Conservation (phyloP, 108 stramenopile genomes). For the Epithemia pelagica region DNA sequence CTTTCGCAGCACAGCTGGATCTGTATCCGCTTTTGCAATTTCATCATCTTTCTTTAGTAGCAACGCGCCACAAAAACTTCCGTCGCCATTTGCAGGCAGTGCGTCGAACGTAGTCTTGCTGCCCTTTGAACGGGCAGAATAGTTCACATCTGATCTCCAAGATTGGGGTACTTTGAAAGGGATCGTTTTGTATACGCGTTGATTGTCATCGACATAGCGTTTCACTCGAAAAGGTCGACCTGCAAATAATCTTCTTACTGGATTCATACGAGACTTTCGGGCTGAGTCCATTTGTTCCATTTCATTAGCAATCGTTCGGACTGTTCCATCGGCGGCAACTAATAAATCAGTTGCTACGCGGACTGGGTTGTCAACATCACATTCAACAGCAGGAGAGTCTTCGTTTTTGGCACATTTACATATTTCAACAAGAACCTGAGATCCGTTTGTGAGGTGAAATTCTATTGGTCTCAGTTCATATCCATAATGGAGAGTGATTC, state of each 20-base stretch:
- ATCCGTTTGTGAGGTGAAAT: slow-evolving; percentile 23
- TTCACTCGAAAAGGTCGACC: slow-evolving; percentile 45
- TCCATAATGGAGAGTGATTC: slow-evolving; percentile 47
- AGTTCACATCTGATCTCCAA: slow-evolving; percentile 78
- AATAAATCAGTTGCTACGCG: slow-evolving; percentile 35
- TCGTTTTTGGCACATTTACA: slow-evolving; percentile 18
- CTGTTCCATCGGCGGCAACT: slow-evolving; percentile 69
- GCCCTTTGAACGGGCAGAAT: slow-evolving; percentile 59
- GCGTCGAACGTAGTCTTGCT: slow-evolving; percentile 73
- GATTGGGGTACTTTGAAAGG: slow-evolving; percentile 61
- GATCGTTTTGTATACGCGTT: slow-evolving; percentile 78
- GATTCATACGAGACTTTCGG: slow-evolving; percentile 26
- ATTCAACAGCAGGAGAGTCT: slow-evolving; percentile 14
- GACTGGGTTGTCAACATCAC: slow-evolving; percentile 22
- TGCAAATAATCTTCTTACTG: slow-evolving; percentile 28
- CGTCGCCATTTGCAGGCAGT: slow-evolving; percentile 65
- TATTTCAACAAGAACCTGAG: slow-evolving; percentile 11
- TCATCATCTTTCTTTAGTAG: slow-evolving; percentile 63
- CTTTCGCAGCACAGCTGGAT: slow-evolving; percentile 43
- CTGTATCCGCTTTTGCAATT: slow-evolving; percentile 45
- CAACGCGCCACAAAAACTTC: slow-evolving; percentile 73
- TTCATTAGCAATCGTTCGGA: slow-evolving; percentile 54
- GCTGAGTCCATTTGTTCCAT: slow-evolving; percentile 49
- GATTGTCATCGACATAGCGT: slow-evolving; percentile 65
- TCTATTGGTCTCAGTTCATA: slow-evolving; percentile 51